Percentiles rank a stretch among this genome's conserved stretches.
phyloP scores from a whole-genome alignment of 2,329 filamentous ascomycete genomes.

The Penicillium sp. region DNA sequence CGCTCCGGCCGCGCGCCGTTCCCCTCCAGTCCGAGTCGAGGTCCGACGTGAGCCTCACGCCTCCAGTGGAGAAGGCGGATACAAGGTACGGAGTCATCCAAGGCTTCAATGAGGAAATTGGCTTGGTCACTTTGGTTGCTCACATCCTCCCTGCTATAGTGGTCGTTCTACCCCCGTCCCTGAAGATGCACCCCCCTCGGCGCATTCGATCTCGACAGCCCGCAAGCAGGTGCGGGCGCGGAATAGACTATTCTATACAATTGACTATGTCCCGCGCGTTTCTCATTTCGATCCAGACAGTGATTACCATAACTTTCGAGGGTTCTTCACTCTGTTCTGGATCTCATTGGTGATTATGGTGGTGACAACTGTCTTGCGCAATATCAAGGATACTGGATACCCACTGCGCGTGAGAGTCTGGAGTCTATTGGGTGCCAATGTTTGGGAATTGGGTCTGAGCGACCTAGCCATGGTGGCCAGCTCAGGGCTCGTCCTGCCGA shows the following conservation, averaged over 20 bases:
- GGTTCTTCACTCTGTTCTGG: slow-evolving; percentile 98
- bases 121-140: too few species aligned
- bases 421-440: slow-evolving; percentile 78
- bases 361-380: slow-evolving; percentile 85
- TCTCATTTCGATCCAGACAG: slow-evolving; percentile 93
- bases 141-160: slow-evolving; percentile 42
- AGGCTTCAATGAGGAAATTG: too few species aligned
- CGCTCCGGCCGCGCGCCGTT: slow-evolving; percentile 32
- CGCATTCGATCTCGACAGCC: slow-evolving; percentile 75
- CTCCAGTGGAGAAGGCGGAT: slow-evolving; percentile 29
- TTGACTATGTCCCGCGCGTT: slow-evolving; percentile 82
- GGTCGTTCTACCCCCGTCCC: slow-evolving; percentile 78
- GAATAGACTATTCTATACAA: slow-evolving; percentile 82
- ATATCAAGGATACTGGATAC: slow-evolving; percentile 87
- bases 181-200: slow-evolving; percentile 86
- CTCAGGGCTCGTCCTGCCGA: slow-evolving; percentile 63
- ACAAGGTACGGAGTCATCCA: slow-evolving; percentile 39
- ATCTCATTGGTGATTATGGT: slow-evolving; percentile 95
- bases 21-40: slow-evolving; percentile 22
- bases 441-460: slow-evolving; percentile 76
- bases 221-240: slow-evolving; percentile 77
- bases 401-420: slow-evolving; percentile 82
- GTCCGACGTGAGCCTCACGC: slow-evolving; percentile 20
- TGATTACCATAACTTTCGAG: slow-evolving; percentile 89
- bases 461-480: slow-evolving; percentile 79